Conservation (phyloP, 371 early-diverging fungal species). For the Mortierella sp. region DNA sequence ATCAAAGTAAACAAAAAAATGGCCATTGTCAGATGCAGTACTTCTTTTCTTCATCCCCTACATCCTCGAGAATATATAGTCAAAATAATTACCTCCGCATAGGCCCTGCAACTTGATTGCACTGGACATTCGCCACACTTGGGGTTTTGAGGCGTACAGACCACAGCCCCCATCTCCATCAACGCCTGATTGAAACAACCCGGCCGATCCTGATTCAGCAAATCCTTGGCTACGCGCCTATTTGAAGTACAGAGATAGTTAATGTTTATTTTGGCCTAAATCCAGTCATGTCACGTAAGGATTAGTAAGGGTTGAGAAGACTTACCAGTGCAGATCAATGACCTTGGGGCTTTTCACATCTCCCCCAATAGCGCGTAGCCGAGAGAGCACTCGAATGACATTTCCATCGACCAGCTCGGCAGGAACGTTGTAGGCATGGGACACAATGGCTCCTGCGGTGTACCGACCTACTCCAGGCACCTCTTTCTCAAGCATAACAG, state of each 20-base stretch:
- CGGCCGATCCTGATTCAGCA: slow-evolving; percentile 70
- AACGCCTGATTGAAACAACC: slow-evolving; percentile 89
- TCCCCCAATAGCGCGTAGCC: slow-evolving; percentile 77
- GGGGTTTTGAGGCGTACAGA: slow-evolving; percentile 85
- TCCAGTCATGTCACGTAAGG: no score
- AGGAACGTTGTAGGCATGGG: slow-evolving; percentile 78
- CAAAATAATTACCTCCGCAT: slow-evolving; percentile 63
- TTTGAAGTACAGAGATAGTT: background rate
- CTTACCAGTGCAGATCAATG: slow-evolving; percentile 74
- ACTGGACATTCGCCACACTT: slow-evolving; percentile 78
- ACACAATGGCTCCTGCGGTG: slow-evolving; percentile 78
- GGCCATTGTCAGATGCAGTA: background rate
- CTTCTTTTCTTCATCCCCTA: background rate
- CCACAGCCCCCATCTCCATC: slow-evolving; percentile 88
- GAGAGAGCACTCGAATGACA: slow-evolving; percentile 81
- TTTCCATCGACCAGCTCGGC: slow-evolving; percentile 87
- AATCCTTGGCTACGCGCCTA: slow-evolving; percentile 71
- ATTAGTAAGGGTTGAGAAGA: background rate
- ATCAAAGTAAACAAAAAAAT: background rate
- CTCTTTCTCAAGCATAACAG: slow-evolving; percentile 67
- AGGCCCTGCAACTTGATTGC: slow-evolving; percentile 68
- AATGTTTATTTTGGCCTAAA: no score
- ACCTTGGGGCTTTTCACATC: slow-evolving; percentile 76
- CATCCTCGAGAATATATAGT: background rate
- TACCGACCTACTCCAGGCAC: slow-evolving; percentile 84